These are phyloP conservation scores for Colletotrichum navitas DNA, from an alignment of 2,329 filamentous ascomycete genomes.

Conservation along the genomic window DNA sequence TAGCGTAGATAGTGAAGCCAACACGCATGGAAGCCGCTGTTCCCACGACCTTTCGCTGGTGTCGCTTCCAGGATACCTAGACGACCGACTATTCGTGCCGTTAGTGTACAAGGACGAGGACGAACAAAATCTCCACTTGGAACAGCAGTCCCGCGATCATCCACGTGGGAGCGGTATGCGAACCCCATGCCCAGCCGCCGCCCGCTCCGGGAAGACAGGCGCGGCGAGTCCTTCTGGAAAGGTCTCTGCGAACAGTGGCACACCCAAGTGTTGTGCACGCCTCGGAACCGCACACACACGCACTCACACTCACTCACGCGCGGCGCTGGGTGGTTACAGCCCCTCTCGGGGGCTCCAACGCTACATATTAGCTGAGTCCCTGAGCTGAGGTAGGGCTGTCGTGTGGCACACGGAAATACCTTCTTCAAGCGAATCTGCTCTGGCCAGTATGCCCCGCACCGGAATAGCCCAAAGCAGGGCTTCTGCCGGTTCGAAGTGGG, in stretches of 20 bases:
- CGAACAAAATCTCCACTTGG: slow-evolving; percentile 36
- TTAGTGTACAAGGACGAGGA: slow-evolving; percentile 7
- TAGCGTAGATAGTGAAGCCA: background rate
- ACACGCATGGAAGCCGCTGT: background rate
- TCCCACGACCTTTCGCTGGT: background rate
- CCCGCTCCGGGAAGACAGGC: slow-evolving; percentile 19
- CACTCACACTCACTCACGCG: background rate
- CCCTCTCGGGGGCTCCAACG: background rate
- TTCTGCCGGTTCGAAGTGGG: slow-evolving; percentile 30
- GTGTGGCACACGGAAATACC: slow-evolving; percentile 10
- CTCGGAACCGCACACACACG: background rate
- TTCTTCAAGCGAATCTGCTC: slow-evolving; percentile 11
- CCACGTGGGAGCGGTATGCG: slow-evolving; percentile 42
- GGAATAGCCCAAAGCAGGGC: slow-evolving; percentile 22
- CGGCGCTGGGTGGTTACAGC: slow-evolving; percentile 7
- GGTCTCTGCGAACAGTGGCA: slow-evolving; percentile 14
- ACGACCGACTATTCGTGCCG: background rate
- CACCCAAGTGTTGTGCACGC: slow-evolving; percentile 1
- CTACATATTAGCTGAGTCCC: slow-evolving; percentile 12
- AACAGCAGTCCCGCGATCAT: slow-evolving; percentile 34
- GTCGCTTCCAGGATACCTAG: slow-evolving; percentile 13
- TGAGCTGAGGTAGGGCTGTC: slow-evolving; percentile 29
- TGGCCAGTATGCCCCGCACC: slow-evolving; percentile 5
- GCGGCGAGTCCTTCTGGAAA: slow-evolving; percentile 39
- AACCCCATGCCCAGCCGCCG: slow-evolving; percentile 32